phyloP scores from a whole-genome alignment of 345 rosid species.

The Citrus inodora region DNA sequence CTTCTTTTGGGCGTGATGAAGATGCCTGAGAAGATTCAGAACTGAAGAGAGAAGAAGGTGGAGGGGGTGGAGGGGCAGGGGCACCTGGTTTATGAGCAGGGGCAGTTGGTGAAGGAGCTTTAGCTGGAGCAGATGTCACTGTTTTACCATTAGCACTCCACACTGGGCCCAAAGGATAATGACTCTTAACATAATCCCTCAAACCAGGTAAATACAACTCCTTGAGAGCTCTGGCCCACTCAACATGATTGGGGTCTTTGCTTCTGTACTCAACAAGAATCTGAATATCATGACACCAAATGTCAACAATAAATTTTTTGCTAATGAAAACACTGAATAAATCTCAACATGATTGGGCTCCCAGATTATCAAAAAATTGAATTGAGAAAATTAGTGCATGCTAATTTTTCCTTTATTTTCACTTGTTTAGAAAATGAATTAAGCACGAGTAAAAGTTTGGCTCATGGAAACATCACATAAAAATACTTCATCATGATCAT shows the following conservation, averaged over 20 bases:
- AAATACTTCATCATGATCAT: background rate
- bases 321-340: background rate
- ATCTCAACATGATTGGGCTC: too few relatives aligned
- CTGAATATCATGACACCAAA: conserved; percentile 33
- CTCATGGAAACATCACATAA: background rate
- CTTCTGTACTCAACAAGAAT: conserved; percentile 80
- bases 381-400: background rate
- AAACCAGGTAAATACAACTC: conserved; percentile 90
- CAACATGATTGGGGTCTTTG: conserved; percentile 85
- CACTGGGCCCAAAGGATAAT: conserved; percentile 87
- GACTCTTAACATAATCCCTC: conserved; percentile 82
- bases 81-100: conserved; percentile 54
- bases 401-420: background rate
- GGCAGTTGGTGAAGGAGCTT: conserved; percentile 51
- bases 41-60: conserved; percentile 68
- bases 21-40: conserved; percentile 69
- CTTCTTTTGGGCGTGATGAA: conserved; percentile 72
- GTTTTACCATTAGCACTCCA: conserved; percentile 70
- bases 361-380: background rate
- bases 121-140: conserved; percentile 46
- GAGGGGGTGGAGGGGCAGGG: conserved; percentile 94
- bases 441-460: background rate
- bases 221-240: conserved; percentile 97
- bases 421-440: background rate
- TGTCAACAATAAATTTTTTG: conserved; percentile 11